These are phyloP conservation scores for Pseudoneurospora amorphoporcata DNA, from an alignment of 495 filamentous ascomycete genomes.

Conservation along the genomic window DNA sequence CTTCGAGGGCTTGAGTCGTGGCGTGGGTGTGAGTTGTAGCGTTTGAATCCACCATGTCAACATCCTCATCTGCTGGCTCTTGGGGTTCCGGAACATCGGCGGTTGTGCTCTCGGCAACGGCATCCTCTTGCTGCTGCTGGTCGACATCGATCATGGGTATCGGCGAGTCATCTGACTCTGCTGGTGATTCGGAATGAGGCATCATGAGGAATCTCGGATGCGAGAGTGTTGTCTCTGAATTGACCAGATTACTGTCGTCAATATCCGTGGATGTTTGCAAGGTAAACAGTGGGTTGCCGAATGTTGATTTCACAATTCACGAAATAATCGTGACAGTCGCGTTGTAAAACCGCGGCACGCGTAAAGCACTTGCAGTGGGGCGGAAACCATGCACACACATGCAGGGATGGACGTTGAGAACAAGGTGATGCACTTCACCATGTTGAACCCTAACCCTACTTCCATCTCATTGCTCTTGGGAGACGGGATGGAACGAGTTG, in stretches of 20 bases:
- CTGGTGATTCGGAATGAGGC: slow-evolving; percentile 10
- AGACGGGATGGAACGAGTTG: background rate
- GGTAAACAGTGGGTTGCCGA: background rate
- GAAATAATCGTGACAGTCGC: background rate
- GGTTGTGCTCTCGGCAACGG: background rate
- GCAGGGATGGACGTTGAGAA: background rate
- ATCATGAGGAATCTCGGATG: background rate
- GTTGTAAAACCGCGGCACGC: slow-evolving; percentile 2
- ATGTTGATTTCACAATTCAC: background rate
- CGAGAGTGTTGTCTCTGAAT: too few relatives aligned
- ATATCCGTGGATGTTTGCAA: background rate
- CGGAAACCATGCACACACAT: background rate
- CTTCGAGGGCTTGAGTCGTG: background rate
- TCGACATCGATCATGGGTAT: slow-evolving; percentile 7
- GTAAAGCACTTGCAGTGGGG: slow-evolving; percentile 4
- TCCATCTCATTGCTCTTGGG: background rate
- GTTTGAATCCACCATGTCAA: slow-evolving; percentile 10
- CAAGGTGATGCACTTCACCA: background rate
- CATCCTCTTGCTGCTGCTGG: background rate
- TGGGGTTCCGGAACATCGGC: background rate
- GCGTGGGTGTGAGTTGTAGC: background rate
- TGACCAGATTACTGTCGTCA: too few relatives aligned
- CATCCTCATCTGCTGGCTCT: slow-evolving; percentile 5
- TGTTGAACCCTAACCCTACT: background rate
- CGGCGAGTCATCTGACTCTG: background rate